These are phyloP conservation scores for Scytalidium lignicola DNA, from an alignment of 2,329 filamentous ascomycete species.

Conservation along the genomic window DNA sequence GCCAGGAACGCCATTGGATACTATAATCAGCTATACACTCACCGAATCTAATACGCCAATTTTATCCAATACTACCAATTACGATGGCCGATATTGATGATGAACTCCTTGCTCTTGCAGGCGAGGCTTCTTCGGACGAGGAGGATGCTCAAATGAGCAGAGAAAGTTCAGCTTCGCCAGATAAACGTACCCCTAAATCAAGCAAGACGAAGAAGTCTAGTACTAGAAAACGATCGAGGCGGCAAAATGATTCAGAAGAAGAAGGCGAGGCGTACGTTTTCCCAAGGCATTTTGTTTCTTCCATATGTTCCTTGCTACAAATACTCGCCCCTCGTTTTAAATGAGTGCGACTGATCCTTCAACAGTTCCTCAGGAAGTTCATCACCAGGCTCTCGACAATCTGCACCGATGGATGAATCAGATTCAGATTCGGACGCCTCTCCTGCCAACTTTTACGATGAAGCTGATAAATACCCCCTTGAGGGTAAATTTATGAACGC, in stretches of 20 bases:
- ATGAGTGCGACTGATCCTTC: conserved; percentile 6
- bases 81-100: conserved; percentile 87
- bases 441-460: conserved; percentile 41
- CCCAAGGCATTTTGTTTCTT: conserved; percentile 10
- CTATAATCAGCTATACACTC: neutral
- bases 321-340: conserved; percentile 7
- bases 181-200: conserved; percentile 30
- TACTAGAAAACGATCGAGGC: conserved; percentile 38
- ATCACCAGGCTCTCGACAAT: conserved; percentile 72
- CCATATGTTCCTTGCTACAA: conserved; percentile 4
- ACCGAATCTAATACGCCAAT: neutral
- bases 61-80: neutral
- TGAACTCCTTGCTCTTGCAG: conserved; percentile 88
- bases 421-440: conserved; percentile 68
- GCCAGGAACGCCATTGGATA: neutral
- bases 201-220: conserved; percentile 41
- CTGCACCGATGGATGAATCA: conserved; percentile 86
- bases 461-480: conserved; percentile 70
- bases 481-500: conserved; percentile 79
- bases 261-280: conserved; percentile 75
- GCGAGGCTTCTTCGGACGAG: conserved; percentile 59
- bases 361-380: conserved; percentile 62
- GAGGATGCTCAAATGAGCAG: conserved; percentile 47
- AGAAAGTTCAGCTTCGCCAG: conserved; percentile 50
- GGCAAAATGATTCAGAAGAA: conserved; percentile 63